Evolutionary conservation across 2,329 filamentous ascomycete genomes (phyloP), one percentile per base, ranked within the genome.

Genomic region (Xylariomycetidae sp.): DNA sequence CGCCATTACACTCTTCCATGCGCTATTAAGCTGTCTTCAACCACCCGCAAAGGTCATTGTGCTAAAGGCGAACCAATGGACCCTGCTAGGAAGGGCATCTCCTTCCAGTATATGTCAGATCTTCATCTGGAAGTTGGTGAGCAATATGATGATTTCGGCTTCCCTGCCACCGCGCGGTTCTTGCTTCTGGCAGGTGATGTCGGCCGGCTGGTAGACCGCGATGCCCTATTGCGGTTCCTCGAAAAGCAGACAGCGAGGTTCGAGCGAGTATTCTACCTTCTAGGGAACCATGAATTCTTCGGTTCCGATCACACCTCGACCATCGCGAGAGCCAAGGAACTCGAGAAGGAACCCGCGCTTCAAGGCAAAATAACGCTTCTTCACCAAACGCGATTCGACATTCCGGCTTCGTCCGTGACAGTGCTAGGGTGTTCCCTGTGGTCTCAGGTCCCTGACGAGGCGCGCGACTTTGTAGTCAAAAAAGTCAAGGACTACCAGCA

Each of bases 401-500:
- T 63, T 13, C 49, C 57, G 2, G 52, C 52, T 2, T 63, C 65
- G 1, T 48, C 48, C 16, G 32, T 76, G n/a, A 71, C 65, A 3
- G 52, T 79, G 3, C 51, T 79, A 2, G 75, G 75, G 5, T 77
- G 71, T 41, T 76, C 73, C 2, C 58, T 80, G 0, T 77, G 74
- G 68, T 76, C 72, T 2, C 42, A 53, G 0, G 61, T 80, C 5
- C 58, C 67, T 0, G 40, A 58, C 0, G 52, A 61, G 5, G 55
- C 58, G 4, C 53, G 45, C 9, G 49, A 51, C 0, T 46, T 63
- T 4, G 65, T 79, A 10, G 29, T 54, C 17, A 50, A 52, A 20
- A 68, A 59, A 37, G 57, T 78, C 8, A 65, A 62, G 14, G 76
- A 80, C 48, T 79, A 75, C 32, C 56, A 64, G 17, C 61, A 63